These are phyloP conservation scores for Strigomonas culicis DNA, from an alignment of 208 protist genomes.

Conservation along the genomic window DNA sequence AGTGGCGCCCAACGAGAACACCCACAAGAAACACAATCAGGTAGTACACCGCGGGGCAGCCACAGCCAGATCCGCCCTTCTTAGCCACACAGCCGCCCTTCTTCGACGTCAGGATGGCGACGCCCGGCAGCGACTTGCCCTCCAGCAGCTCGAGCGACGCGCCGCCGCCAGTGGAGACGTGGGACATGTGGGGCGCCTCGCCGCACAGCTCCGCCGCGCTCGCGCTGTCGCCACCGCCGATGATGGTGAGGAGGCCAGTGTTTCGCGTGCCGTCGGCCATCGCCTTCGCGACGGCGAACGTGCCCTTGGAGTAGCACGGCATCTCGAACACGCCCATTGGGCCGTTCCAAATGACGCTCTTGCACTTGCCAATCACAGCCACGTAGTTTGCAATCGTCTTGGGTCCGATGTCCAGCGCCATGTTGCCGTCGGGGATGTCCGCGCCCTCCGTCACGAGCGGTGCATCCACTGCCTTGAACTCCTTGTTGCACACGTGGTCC, in stretches of 20 bases:
- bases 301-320: conserved; percentile 93
- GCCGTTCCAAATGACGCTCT: conserved; percentile 97
- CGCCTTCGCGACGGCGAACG: conserved; percentile 79
- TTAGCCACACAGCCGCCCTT: conserved; percentile 11
- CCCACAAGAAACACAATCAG: conserved; percentile 19
- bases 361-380: conserved; percentile 71
- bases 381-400: conserved; percentile 85
- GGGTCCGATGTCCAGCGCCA: conserved; percentile 97
- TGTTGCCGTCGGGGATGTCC: conserved; percentile 82
- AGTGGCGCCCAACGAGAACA: conserved; percentile 29
- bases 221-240: conserved; percentile 97
- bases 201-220: conserved; percentile 90
- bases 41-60: neutral
- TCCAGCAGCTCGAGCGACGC: conserved; percentile 99
- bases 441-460: conserved; percentile 62
- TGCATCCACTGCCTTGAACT: conserved; percentile 81
- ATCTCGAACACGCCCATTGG: conserved; percentile 98
- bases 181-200: conserved; percentile 91
- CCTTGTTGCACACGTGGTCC: conserved; percentile 96
- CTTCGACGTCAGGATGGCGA: conserved; percentile 80
- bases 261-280: conserved; percentile 68
- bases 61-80: neutral
- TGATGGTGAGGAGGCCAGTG: conserved; percentile 84
- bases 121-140: conserved; percentile 93
- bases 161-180: conserved; percentile 99